Conservation (phyloP, 1,284 basidiomycete species). For the Moniliella sp. region DNA sequence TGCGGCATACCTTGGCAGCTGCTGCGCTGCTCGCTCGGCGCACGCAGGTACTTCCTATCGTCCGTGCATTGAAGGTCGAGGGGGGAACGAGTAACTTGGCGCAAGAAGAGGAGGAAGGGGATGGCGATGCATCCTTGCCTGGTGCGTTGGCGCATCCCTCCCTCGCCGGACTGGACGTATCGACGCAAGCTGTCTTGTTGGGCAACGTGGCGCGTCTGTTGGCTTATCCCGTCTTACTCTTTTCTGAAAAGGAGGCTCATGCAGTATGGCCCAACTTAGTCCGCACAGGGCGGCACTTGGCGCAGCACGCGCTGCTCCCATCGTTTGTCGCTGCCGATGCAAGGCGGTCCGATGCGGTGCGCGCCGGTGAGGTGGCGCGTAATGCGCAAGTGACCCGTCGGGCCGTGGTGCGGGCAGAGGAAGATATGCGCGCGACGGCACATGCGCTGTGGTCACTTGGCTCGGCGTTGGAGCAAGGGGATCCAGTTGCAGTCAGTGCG, state of each 20-base stretch:
- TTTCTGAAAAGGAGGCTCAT: background rate
- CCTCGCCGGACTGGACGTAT: constrained; percentile 1
- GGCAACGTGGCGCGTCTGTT: constrained; percentile 3
- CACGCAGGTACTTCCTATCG: too few relatives aligned
- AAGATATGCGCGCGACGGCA: constrained; percentile 54
- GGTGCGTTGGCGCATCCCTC: constrained; percentile 1
- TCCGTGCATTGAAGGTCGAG: too few relatives aligned
- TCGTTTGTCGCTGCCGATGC: constrained; percentile 65
- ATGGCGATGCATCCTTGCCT: background rate
- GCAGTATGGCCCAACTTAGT: constrained; percentile 1
- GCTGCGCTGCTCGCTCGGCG: too few relatives aligned
- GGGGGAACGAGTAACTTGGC: background rate
- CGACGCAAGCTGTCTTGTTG: constrained; percentile 1
- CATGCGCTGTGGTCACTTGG: constrained; percentile 65
- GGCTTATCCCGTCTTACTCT: background rate
- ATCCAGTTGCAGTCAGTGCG: constrained; percentile 15
- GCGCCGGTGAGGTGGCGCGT: constrained; percentile 7
- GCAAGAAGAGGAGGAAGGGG: background rate
- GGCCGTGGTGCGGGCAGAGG: constrained; percentile 39
- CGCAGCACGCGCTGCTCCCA: constrained; percentile 55
- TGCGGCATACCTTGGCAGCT: too few relatives aligned
- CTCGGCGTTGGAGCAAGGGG: constrained; percentile 24
- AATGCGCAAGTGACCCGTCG: background rate
- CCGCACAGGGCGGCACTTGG: constrained; percentile 51
- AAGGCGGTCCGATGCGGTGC: constrained; percentile 32